Base-by-base conservation (phyloP, 495 filamentous ascomycete genomes). In the Friedmanniomyces simplex region DNA sequence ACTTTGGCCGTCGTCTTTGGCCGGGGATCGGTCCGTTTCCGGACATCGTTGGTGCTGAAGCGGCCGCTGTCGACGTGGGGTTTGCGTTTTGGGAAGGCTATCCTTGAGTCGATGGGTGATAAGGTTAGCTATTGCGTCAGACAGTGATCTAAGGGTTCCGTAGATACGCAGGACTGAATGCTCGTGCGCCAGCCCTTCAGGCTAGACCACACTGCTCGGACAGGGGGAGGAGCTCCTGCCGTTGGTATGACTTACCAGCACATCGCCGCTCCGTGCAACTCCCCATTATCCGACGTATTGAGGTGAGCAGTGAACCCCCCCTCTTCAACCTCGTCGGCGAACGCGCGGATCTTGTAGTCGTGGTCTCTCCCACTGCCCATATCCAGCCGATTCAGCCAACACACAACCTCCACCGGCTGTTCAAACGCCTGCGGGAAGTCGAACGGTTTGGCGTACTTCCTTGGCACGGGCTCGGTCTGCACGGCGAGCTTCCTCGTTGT, bases 341-440 rank as follows among this genome's bases (percentile, higher is more conserved):
- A 57, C 13, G 51, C 59, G 32, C 32, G 54, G 45, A 63, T 32
- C 16, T 62, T 46, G 41, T 54, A 59, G 25, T 60, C 54, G 34
- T 52, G 30, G 18, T 51, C 56, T 7, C 21, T 13, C 12, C 58
- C 52, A 37, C 32, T 21, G 6, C 16, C 12, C 25, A 65, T 18
- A 43, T 65, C 60, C 0, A 65, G 36, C 3, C 63, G 59, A 39
- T 63, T 65, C 14, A 65, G 55, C 63, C 63, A 65, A 3, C 50
- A 55, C 0, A 65, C 46, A 1, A 65, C 52, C 21, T 53, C 37
- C 1, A 54, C 54, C 1, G 49, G 49, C 47, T 43, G 24, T 4
- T 26, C 37, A 32, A 57, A 60, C 16, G 61, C n/a, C 24, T 36
- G 49, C 1, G 61, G 59, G 42, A 62, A 62, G 18, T 46, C n/a